Evolutionary conservation across 2,329 filamentous ascomycete genomes (phyloP), one percentile per base, ranked within the genome.

Genomic region (Trichoderma sp.): DNA sequence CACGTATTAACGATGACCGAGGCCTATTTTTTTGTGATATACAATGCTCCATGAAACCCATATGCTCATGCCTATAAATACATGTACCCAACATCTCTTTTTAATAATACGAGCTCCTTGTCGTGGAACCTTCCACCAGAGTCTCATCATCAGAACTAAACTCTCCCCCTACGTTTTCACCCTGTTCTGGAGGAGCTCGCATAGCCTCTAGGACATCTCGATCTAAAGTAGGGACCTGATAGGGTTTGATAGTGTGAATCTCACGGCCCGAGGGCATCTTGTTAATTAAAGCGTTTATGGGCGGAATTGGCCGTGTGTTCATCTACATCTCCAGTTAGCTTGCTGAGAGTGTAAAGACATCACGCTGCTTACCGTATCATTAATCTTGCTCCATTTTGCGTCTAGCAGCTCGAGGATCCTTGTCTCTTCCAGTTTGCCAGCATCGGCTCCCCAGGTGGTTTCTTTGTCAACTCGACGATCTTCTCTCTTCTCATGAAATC

Each of bases 211-310:
- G 82, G 0, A 88, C 83, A 32, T 90, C 87, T 12, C 86, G 84
- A 57, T 92, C 92, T 12, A 98, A 82, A 1, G 82, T 79, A 0
- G 92, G 92, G 0, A 89, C 87, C 7, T 87, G 84, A 76, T 90
- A 98, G 1, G 89, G 85, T 76, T 91, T 91, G 43, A 93, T 84
- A 0, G 85, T 87, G 74, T 97, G 92, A 68, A 97, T 94, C 77
- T 98, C 95, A 74, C 95, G 89, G 2, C 95, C 95, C 1, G 93
- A 95, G 0, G 96, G 95, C 84, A 98, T 92, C 73, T 89, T 91
- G 7, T 92, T 88, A 5, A 97, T 82, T 11, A 98, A 83, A 0
- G 92, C 88, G 15, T 90, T 91, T 5, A 88, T 87, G 0, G 92
- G 86, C 0, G 95, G 94, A 36, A 98, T 87, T 2, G 85, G 70